Evolutionary conservation across 1,284 basidiomycete genomes (phyloP).

Genomic region (Cutaneotrichosporon dermatis): DNA sequence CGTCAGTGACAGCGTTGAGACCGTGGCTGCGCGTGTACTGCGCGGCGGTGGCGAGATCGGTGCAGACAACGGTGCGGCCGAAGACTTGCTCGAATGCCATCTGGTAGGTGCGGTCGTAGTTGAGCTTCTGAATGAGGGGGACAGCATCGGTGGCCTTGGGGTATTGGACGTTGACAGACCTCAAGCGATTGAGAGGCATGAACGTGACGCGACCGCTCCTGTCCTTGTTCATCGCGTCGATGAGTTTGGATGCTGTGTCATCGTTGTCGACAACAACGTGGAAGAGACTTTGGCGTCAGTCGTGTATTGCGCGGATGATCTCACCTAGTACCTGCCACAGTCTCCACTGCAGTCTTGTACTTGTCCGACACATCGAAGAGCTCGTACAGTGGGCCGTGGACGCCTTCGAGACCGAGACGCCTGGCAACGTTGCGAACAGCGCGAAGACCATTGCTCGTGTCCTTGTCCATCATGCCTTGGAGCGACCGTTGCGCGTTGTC

Average conservation of each 20-base stretch:
- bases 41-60: conserved; percentile 84
- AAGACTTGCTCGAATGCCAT: conserved; percentile 93
- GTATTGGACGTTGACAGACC: conserved; percentile 60
- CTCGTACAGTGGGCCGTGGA: conserved; percentile 90
- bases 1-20: conserved; percentile 94
- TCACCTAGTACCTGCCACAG: conserved; percentile 73
- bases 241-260: conserved; percentile 77
- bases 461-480: conserved; percentile 94
- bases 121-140: conserved; percentile 77
- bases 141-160: conserved; percentile 85
- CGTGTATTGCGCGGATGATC: not conserved
- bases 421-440: conserved; percentile 78
- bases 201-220: conserved; percentile 93
- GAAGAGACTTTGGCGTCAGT: conserved; percentile 64
- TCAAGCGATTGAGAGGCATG: conserved; percentile 96
- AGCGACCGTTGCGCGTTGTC: conserved; percentile 72
- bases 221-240: conserved; percentile 88
- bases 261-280: conserved; percentile 97
- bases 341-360: conserved; percentile 89
- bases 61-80: conserved; percentile 92
- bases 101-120: conserved; percentile 65
- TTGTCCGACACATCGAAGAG: conserved; percentile 89
- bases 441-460: conserved; percentile 79
- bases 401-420: conserved; percentile 64
- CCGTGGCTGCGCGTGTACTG: conserved; percentile 91